Conservation (phyloP, 176 grass and related monocot species). For the Triticum monococcum region DNA sequence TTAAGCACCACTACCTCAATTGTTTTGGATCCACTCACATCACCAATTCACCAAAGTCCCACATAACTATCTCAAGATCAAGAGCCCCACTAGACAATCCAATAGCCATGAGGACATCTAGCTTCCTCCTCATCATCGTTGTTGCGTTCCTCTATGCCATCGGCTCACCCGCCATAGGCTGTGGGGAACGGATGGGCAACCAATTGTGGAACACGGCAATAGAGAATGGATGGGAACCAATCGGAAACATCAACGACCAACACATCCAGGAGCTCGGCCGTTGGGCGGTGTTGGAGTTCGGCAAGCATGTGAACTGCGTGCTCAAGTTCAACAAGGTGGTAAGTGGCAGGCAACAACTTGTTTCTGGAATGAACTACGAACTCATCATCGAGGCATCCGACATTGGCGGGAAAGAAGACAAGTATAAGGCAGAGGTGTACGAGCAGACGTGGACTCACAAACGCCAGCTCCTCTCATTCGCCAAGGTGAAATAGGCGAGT, state of each 20-base stretch:
- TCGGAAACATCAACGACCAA: constrained; percentile 14
- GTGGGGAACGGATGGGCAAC: background rate
- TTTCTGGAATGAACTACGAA: constrained; percentile 34
- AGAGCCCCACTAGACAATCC: background rate
- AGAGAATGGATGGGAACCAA: constrained; percentile 10
- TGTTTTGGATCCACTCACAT: background rate
- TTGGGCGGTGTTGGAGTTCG: constrained; percentile 31
- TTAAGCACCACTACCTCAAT: background rate
- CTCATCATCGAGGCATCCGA: background rate
- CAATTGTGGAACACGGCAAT: background rate
- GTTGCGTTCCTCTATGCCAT: background rate
- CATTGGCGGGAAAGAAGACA: background rate
- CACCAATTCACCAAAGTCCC: background rate
- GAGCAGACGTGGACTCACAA: constrained; percentile 20
- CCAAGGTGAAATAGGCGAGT: background rate
- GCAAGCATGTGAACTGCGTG: background rate
- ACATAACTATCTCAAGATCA: background rate
- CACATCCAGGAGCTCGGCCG: constrained; percentile 28
- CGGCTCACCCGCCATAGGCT: background rate
- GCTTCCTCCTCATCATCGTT: background rate
- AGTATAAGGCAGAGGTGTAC: constrained; percentile 43
- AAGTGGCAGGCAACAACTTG: constrained; percentile 29
- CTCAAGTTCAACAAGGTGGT: constrained; percentile 32
- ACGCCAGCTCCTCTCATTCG: constrained; percentile 37
- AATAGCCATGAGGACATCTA: background rate